phyloP scores from a whole-genome alignment of 2,329 filamentous ascomycete species.

The Zymoseptoria tritici region DNA sequence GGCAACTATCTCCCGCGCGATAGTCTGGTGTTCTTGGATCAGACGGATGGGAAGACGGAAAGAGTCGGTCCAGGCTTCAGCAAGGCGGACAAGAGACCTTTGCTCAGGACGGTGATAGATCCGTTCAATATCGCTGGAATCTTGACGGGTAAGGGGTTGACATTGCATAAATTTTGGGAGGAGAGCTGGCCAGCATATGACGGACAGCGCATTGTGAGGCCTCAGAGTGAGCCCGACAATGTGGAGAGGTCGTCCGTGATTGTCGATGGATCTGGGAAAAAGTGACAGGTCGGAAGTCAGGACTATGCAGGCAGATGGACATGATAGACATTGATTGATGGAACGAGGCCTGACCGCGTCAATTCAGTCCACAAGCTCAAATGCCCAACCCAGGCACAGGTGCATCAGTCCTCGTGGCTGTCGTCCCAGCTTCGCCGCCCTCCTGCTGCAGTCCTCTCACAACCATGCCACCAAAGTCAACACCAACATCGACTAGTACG shows the following conservation, averaged over 20 bases:
- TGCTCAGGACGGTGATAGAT: constrained; percentile 22
- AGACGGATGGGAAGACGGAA: constrained; percentile 46
- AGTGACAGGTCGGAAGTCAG: too few species aligned
- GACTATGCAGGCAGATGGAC: too few species aligned
- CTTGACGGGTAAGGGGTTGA: constrained; percentile 19
- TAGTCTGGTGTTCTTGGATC: constrained; percentile 44
- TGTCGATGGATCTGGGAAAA: too few species aligned
- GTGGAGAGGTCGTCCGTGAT: too few species aligned
- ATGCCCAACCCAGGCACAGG: background rate
- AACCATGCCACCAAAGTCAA: constrained; percentile 82
- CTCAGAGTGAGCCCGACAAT: too few species aligned
- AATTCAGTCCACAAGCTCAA: background rate
- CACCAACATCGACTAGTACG: constrained; percentile 73
- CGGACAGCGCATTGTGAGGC: background rate
- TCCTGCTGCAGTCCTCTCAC: constrained; percentile 44
- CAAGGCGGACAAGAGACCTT: constrained; percentile 21
- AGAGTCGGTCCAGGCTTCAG: constrained; percentile 24
- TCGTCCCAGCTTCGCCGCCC: background rate
- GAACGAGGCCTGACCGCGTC: background rate
- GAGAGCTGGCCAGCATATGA: constrained; percentile 17
- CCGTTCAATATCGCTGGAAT: constrained; percentile 25
- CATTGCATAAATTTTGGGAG: constrained; percentile 22
- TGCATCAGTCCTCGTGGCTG: background rate
- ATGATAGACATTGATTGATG: background rate
- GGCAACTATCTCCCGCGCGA: constrained; percentile 43